Evolutionary conservation across 768 basidiomycete species (phyloP), one percentile per base, ranked within the genome.

Genomic region (Russula olivacea): DNA sequence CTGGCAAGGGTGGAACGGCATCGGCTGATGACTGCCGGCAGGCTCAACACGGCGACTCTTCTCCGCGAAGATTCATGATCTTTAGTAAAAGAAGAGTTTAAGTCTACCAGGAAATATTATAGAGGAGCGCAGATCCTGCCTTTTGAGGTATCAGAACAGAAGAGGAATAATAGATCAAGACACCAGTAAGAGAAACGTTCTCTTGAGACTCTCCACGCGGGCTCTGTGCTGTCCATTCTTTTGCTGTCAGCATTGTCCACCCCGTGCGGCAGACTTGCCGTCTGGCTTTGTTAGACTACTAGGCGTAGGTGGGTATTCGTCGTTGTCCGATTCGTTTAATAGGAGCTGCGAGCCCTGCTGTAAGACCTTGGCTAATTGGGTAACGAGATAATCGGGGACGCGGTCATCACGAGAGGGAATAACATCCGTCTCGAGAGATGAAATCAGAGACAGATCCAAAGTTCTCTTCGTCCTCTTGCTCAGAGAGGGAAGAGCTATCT

Each of bases 151-250:
- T 85, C 76, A 0, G 89, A 88, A 68, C 90, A 94, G 34, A 94
- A 78, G 66, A 89, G 71, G 73, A 95, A 94, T 40, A 96, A 72
- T 12, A 94, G 75, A 69, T 96, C 93, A 61, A 95, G 87, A 71
- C 89, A 93, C 93, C 93, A 95, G 75, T 91, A 94, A 8, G 90
- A 86, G 71, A 95, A 95, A 10, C 91, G 80, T 71, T 95, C 93
- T 43, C 93, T 77, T 1, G 88, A 87, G 32, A 88, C 76, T 28
- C n/a, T n/a, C n/a, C n/a, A n/a, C 0, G 82, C 83, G 11, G 75
- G 72, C 45, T 81, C 81, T 2, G 91, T 91, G 40, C 81, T 86
- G 43, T 55, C 58, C 25, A 40, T 41, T 2, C 19, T 50, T 47
- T 65, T 30, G 28, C 11, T 2, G 15, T 57, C 61, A 8, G 25